Percentiles rank a stretch among this genome's conserved stretches.
phyloP scores from a whole-genome alignment of 371 early-diverging fungal species.

The Apophysomyces variabilis region DNA sequence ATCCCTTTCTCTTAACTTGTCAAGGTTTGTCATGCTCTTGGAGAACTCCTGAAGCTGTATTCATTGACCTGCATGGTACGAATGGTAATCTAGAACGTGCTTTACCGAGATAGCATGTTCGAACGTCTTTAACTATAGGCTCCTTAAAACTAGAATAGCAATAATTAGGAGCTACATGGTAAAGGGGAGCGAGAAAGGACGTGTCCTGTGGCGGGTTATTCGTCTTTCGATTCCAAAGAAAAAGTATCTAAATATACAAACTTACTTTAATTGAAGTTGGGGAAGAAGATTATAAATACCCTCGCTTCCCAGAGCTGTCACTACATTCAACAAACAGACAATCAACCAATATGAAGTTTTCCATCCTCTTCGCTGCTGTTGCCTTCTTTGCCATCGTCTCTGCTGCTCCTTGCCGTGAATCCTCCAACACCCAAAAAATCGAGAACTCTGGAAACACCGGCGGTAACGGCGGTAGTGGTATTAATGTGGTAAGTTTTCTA shows the following conservation, averaged over 20 bases:
- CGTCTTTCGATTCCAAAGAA: background rate
- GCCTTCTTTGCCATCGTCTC: background rate
- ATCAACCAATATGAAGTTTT: background rate
- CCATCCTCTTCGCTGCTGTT: background rate
- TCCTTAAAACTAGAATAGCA: slow-evolving; percentile 7
- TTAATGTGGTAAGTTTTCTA: slow-evolving; percentile 1
- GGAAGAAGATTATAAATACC: background rate
- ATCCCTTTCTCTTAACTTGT: background rate
- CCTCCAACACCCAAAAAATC: background rate
- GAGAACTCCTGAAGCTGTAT: background rate
- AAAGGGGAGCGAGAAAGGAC: background rate
- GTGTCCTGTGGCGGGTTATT: background rate
- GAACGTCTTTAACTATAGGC: background rate
- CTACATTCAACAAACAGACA: background rate
- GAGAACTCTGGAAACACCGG: background rate
- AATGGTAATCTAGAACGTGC: slow-evolving; percentile 2
- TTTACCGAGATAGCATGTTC: background rate
- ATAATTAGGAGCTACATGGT: background rate
- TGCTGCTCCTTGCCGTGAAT: background rate
- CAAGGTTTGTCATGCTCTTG: background rate
- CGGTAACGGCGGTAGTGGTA: slow-evolving; percentile 3
- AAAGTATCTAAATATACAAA: background rate
- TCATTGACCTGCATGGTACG: slow-evolving; percentile 4
- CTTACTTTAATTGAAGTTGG: background rate
- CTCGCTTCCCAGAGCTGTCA: background rate